Conservation (phyloP, 768 basidiomycete species). For the Pulveroboletus sp. region DNA sequence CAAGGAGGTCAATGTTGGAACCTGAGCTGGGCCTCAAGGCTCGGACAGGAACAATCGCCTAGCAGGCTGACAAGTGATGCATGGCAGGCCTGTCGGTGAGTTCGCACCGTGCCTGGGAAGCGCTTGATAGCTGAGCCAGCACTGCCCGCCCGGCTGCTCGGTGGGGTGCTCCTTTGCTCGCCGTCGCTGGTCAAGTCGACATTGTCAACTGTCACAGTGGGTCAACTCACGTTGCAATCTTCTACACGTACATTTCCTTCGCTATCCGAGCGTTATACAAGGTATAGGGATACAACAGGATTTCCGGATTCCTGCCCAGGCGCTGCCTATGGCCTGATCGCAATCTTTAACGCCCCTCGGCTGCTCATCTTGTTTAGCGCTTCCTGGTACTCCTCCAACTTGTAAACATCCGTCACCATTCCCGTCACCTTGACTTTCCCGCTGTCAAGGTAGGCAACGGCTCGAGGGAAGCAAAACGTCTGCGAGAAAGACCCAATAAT, state of each 20-base stretch:
- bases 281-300: constrained; percentile 20
- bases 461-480: constrained; percentile 85
- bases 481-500: constrained; percentile 92
- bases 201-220: no score
- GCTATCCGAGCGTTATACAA: constrained; percentile 3
- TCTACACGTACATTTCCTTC: not conserved
- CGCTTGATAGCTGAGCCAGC: not conserved
- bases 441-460: constrained; percentile 82
- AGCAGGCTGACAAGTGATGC: not conserved
- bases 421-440: constrained; percentile 79
- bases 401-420: constrained; percentile 70
- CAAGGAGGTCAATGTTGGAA: not conserved
- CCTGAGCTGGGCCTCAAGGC: not conserved
- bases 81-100: no score
- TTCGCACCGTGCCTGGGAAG: constrained; percentile 2
- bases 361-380: constrained; percentile 72
- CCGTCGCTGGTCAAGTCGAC: not conserved
- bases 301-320: not conserved
- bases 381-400: constrained; percentile 62
- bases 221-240: not conserved
- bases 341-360: constrained; percentile 57
- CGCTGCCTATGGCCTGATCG: constrained; percentile 45
- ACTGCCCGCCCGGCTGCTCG: not conserved
- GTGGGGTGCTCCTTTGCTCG: no score
- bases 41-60: not conserved